These are phyloP conservation scores for Aspergillus floridensis DNA, from an alignment of 2,329 filamentous ascomycete species.

Conservation along the genomic window DNA sequence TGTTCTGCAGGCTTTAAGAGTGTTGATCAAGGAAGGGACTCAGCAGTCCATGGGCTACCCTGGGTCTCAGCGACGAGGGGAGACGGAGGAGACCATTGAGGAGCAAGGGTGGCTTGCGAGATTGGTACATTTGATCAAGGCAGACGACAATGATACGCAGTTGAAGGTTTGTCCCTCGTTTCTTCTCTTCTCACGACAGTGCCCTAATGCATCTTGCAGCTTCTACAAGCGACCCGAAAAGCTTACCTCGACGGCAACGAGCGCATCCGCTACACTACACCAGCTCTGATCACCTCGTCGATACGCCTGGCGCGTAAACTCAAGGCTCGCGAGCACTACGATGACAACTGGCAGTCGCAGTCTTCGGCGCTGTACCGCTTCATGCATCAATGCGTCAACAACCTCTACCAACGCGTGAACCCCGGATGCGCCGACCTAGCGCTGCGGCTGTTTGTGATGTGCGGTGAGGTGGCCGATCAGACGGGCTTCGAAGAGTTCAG, in stretches of 20 bases:
- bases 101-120: slow-evolving; percentile 96
- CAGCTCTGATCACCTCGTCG: slow-evolving; percentile 83
- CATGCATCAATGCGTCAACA: slow-evolving; percentile 82
- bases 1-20: slow-evolving; percentile 81
- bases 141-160: slow-evolving; percentile 85
- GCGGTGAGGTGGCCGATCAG: slow-evolving; percentile 89
- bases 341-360: slow-evolving; percentile 70
- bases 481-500: slow-evolving; percentile 91
- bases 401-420: slow-evolving; percentile 81
- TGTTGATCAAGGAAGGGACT: slow-evolving; percentile 89
- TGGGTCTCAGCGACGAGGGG: slow-evolving; percentile 70
- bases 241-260: slow-evolving; percentile 91
- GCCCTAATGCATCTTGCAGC: slow-evolving; percentile 39
- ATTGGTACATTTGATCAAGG: slow-evolving; percentile 82
- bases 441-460: slow-evolving; percentile 83
- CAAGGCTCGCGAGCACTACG: slow-evolving; percentile 86
- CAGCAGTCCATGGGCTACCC: slow-evolving; percentile 82
- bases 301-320: slow-evolving; percentile 85
- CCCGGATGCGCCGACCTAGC: slow-evolving; percentile 80
- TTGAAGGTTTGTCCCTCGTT: slow-evolving; percentile 61
- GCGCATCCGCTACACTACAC: slow-evolving; percentile 91
- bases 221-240: slow-evolving; percentile 83
- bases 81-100: slow-evolving; percentile 96
- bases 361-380: slow-evolving; percentile 90
- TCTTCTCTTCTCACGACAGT: slow-evolving; percentile 9